phyloP scores from a whole-genome alignment of 805 yeast genomes.

The Candida piceae region DNA sequence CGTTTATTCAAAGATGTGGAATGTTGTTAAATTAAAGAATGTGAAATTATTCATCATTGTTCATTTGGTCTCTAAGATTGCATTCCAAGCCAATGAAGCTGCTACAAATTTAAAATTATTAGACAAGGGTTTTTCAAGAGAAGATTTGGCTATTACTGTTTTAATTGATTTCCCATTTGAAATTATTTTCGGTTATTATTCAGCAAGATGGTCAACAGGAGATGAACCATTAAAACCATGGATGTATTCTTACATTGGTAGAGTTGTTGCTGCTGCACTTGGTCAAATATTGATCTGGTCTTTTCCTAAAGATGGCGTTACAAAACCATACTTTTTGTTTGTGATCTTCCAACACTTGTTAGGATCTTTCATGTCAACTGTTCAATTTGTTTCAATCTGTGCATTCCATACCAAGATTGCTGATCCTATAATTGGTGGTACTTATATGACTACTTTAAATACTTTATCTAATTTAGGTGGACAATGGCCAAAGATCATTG shows the following conservation, averaged over 20 bases:
- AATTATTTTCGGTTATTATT: constrained; percentile 89
- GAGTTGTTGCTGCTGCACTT: constrained; percentile 66
- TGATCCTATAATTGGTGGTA: constrained; percentile 94
- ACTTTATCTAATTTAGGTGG: constrained; percentile 94
- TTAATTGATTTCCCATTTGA: constrained; percentile 95
- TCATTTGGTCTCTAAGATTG: constrained; percentile 78
- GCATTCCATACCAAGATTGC: constrained; percentile 96
- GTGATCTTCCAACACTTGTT: constrained; percentile 79
- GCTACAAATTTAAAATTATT: constrained; percentile 88
- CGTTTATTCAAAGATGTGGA: constrained; percentile 62
- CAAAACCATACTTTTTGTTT: constrained; percentile 52
- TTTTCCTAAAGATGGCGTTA: constrained; percentile 61
- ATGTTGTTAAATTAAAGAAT: constrained; percentile 62
- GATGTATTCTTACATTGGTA: constrained; percentile 81
- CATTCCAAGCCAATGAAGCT: constrained; percentile 93
- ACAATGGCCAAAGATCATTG: constrained; percentile 91
- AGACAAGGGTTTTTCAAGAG: constrained; percentile 89
- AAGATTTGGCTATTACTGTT: constrained; percentile 89
- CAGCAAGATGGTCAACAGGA: constrained; percentile 91
- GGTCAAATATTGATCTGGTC: constrained; percentile 69
- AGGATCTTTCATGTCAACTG: constrained; percentile 89
- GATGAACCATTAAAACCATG: constrained; percentile 77
- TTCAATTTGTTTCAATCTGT: constrained; percentile 89
- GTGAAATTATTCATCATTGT: constrained; percentile 71
- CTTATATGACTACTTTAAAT: constrained; percentile 94